A percentile compares a stretch with the other conserved stretches of the same genome.
These are phyloP conservation scores for Lepidium sativum DNA, from an alignment of 345 rosid genomes.

Conservation along the genomic window DNA sequence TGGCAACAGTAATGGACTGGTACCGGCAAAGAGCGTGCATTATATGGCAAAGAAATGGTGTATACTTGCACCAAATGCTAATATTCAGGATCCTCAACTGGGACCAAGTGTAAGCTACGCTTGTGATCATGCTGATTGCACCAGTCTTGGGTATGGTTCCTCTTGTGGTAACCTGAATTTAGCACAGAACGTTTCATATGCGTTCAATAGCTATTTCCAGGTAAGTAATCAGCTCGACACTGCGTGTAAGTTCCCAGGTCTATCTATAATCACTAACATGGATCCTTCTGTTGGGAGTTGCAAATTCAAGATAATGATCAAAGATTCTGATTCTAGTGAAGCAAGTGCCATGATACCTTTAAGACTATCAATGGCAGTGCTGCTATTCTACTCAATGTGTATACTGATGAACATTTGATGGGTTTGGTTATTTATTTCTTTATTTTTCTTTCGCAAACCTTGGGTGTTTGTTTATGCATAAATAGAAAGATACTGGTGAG, in stretches of 20 bases:
- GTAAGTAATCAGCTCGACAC: constrained; percentile 41
- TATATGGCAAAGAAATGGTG: constrained; percentile 51
- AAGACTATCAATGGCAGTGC: not conserved
- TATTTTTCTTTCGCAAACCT: constrained; percentile 8
- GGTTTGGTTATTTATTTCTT: not conserved
- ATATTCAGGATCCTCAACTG: constrained; percentile 40
- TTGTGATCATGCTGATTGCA: constrained; percentile 57
- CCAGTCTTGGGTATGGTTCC: constrained; percentile 51
- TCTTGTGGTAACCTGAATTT: constrained; percentile 42
- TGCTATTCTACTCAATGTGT: constrained; percentile 13
- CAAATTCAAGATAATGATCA: constrained; percentile 50
- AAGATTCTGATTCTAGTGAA: constrained; percentile 3
- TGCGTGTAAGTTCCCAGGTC: constrained; percentile 51
- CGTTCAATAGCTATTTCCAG: constrained; percentile 62
- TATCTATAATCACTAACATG: constrained; percentile 27
- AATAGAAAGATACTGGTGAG: constrained; percentile 1
- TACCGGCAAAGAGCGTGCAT: constrained; percentile 39
- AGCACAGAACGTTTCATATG: constrained; percentile 51
- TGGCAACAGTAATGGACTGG: constrained; percentile 27
- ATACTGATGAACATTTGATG: constrained; percentile 9
- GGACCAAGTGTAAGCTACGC: constrained; percentile 58
- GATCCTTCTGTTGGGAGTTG: constrained; percentile 54
- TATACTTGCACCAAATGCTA: constrained; percentile 37
- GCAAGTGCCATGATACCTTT: not conserved
- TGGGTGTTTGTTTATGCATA: constrained; percentile 11